Conservation (phyloP, 768 basidiomycete genomes). For the Boletellus ananas region DNA sequence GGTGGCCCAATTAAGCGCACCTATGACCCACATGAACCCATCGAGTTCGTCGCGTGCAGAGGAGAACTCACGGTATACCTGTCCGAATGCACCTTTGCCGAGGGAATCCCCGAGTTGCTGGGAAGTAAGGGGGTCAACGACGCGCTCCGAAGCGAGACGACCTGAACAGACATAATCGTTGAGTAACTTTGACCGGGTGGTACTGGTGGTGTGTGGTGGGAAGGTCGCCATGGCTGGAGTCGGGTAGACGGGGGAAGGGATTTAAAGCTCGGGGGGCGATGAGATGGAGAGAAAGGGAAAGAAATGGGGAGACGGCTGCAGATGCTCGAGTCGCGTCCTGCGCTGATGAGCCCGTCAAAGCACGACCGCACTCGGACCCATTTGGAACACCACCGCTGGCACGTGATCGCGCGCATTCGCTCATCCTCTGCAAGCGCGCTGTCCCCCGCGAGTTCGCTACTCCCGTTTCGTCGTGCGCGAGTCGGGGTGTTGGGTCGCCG, state of each 20-base stretch:
- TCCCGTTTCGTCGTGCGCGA: no score
- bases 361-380: constrained; percentile 21
- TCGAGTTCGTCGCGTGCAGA: constrained; percentile 41
- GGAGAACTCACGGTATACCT: constrained; percentile 80
- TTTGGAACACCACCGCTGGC: constrained; percentile 27
- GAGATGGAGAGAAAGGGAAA: constrained; percentile 1
- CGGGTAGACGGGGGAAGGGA: background rate
- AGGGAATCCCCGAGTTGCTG: constrained; percentile 95
- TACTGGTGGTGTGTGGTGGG: constrained; percentile 17
- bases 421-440: no score
- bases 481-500: no score
- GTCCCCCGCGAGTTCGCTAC: no score
- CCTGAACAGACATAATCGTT: constrained; percentile 58
- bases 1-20: constrained; percentile 90
- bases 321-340: constrained; percentile 33
- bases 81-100: constrained; percentile 97
- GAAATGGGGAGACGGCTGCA: constrained; percentile 9
- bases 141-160: background rate
- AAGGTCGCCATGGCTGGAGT: constrained; percentile 21
- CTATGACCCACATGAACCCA: constrained; percentile 65
- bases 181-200: constrained; percentile 47
- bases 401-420: constrained; percentile 20
- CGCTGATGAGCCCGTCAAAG: constrained; percentile 31
- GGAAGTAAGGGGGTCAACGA: constrained; percentile 7
- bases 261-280: background rate